These are phyloP conservation scores for Candida ponderosae DNA, from an alignment of 805 yeast genomes.

Conservation along the genomic window DNA sequence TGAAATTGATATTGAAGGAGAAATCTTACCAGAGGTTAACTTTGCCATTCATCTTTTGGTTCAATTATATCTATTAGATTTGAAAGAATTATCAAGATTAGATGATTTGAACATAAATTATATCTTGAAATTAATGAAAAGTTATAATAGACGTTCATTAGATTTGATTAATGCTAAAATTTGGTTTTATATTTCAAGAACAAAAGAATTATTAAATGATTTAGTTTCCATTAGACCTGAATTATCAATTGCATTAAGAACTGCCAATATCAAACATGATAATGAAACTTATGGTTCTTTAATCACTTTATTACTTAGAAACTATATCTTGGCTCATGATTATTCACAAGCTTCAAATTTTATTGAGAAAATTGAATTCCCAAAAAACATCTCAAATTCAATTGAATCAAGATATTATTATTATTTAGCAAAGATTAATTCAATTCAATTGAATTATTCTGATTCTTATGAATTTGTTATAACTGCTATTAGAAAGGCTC, in stretches of 20 bases:
- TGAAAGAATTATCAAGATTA: constrained; percentile 38
- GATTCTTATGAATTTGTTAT: constrained; percentile 84
- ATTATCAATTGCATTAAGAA: constrained; percentile 68
- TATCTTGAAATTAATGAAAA: constrained; percentile 37
- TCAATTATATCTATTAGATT: constrained; percentile 70
- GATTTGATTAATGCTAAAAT: constrained; percentile 84
- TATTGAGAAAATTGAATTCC: constrained; percentile 84
- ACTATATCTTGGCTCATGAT: constrained; percentile 70
- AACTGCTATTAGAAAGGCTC: constrained; percentile 94
- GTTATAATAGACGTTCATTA: constrained; percentile 72
- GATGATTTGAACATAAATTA: constrained; percentile 47
- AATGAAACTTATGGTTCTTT: constrained; percentile 84
- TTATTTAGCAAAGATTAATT: constrained; percentile 83
- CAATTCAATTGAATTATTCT: constrained; percentile 89
- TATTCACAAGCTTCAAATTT: constrained; percentile 83
- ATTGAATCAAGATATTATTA: constrained; percentile 87
- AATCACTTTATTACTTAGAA: constrained; percentile 78
- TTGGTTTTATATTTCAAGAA: constrained; percentile 86
- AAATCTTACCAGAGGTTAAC: constrained; percentile 70
- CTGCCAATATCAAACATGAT: constrained; percentile 88
- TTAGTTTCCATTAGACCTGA: constrained; percentile 57
- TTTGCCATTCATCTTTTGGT: constrained; percentile 71
- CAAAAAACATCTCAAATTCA: constrained; percentile 76
- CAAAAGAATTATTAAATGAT: constrained; percentile 55
- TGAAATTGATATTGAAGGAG: constrained; percentile 21